Conservation (phyloP, 345 rosid species). For the Citrus mangshanensis region DNA sequence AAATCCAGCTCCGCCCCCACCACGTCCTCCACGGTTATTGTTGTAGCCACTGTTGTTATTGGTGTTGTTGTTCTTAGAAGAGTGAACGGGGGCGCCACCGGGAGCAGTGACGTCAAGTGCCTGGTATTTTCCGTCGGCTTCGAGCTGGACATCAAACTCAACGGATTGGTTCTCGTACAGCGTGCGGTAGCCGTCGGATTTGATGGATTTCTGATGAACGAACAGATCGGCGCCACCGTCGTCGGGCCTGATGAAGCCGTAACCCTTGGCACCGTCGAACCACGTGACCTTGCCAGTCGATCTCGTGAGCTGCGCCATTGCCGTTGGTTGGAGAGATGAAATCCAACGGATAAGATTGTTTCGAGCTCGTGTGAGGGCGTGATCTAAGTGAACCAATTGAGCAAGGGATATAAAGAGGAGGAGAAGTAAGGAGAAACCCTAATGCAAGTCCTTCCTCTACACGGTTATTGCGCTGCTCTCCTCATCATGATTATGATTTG, state of each 20-base stretch:
- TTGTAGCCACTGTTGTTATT: neutral
- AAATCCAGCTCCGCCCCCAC: constrained; percentile 18
- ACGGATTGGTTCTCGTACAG: constrained; percentile 35
- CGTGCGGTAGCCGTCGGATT: constrained; percentile 23
- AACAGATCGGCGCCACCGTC: constrained; percentile 29
- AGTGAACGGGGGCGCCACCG: constrained; percentile 25
- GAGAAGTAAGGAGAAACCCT: neutral
- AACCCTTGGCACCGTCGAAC: constrained; percentile 26
- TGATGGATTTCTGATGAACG: constrained; percentile 27
- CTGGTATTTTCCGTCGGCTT: constrained; percentile 28
- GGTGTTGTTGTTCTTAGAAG: constrained; percentile 3
- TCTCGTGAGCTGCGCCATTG: constrained; percentile 17
- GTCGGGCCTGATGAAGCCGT: constrained; percentile 31
- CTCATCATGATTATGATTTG: neutral
- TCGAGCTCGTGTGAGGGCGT: neutral
- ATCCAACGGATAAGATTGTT: neutral
- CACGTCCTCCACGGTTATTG: constrained; percentile 14
- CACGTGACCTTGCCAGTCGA: constrained; percentile 29
- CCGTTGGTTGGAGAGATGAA: neutral
- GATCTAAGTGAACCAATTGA: neutral
- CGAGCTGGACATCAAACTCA: constrained; percentile 25
- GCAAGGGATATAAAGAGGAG: neutral
- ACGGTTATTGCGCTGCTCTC: neutral
- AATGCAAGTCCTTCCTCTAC: neutral
- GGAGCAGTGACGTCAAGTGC: constrained; percentile 39